Conservation (phyloP, 768 basidiomycete genomes). For the Leccinum uliginosum region DNA sequence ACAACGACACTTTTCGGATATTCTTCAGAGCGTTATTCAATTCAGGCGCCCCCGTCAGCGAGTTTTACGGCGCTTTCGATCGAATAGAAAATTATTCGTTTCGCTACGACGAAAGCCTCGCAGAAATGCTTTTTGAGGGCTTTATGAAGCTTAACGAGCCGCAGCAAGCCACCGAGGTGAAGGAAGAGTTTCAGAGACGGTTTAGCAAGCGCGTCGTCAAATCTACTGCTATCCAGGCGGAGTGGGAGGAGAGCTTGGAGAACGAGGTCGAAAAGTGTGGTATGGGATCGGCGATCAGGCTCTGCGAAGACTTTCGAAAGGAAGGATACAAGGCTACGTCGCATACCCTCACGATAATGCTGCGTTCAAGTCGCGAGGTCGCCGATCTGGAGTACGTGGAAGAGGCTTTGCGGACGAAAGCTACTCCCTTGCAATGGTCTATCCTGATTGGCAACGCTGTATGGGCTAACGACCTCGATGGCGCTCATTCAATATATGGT, state of each 20-base stretch:
- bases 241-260: conserved; percentile 29
- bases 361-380: conserved; percentile 38
- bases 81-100: conserved; percentile 44
- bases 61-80: conserved; percentile 40
- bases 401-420: conserved; percentile 36
- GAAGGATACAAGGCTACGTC: conserved; percentile 31
- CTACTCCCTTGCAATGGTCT: conserved; percentile 48
- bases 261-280: conserved; percentile 33
- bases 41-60: conserved; percentile 26
- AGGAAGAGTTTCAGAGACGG: conserved; percentile 34
- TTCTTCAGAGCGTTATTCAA: conserved; percentile 44
- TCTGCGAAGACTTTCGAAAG: conserved; percentile 31
- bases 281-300: conserved; percentile 30
- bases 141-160: conserved; percentile 39
- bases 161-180: conserved; percentile 36
- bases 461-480: conserved; percentile 32
- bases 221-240: conserved; percentile 22
- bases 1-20: conserved; percentile 43
- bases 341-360: conserved; percentile 37
- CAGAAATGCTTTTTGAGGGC: conserved; percentile 36
- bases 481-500: conserved; percentile 49
- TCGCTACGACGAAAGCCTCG: conserved; percentile 40
- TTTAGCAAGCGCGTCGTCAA: conserved; percentile 28
- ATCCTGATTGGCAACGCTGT: conserved; percentile 50
- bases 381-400: conserved; percentile 43